Conservation (phyloP, 305 asterid genomes). For the Solanum aculeatissimum region DNA sequence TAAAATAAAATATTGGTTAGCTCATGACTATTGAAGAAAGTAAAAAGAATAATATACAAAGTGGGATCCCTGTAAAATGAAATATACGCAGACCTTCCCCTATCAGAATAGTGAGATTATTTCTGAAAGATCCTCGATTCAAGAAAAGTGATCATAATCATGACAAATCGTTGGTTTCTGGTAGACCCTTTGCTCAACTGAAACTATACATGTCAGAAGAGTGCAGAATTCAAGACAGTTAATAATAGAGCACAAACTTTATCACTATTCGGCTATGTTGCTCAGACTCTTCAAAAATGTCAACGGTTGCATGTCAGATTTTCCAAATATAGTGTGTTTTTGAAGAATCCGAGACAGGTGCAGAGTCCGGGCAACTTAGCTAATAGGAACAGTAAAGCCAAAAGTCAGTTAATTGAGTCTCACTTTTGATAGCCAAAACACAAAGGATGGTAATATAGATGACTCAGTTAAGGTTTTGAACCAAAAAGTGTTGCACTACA, state of each 20-base stretch:
- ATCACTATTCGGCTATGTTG: background rate
- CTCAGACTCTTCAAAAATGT: too few species aligned
- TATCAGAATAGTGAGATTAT: too few species aligned
- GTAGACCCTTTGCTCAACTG: too few species aligned
- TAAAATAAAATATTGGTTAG: background rate
- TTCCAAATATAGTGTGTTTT: too few species aligned
- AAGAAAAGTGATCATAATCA: too few species aligned
- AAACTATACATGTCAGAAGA: background rate
- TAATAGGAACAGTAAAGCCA: background rate
- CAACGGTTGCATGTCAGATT: too few species aligned
- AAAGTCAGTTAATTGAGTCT: background rate
- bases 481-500: background rate
- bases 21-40: background rate
- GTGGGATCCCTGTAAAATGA: background rate
- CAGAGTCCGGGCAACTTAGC: background rate
- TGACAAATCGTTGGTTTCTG: too few species aligned
- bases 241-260: background rate
- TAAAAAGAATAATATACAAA: background rate
- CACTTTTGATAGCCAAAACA: background rate
- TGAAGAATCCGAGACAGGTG: too few species aligned
- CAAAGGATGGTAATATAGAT: background rate
- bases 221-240: background rate
- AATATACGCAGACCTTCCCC: background rate
- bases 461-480: background rate
- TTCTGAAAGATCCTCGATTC: too few species aligned